A percentile compares a stretch with the other conserved stretches of the same genome.
Evolutionary conservation across 148 eudicot genomes (phyloP).

Genomic region (Arctostaphylos glauca): DNA sequence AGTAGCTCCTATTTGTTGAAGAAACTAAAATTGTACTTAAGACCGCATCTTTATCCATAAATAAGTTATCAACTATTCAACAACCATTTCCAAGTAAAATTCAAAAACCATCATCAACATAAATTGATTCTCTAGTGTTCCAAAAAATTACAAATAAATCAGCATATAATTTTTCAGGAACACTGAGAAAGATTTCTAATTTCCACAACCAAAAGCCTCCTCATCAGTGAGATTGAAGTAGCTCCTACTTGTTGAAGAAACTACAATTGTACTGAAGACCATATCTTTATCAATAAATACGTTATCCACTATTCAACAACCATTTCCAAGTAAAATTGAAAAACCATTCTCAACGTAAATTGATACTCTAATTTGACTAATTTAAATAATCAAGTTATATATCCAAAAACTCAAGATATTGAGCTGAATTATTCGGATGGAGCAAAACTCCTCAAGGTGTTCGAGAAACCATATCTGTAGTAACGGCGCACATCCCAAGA

Average conservation of each 20-base stretch:
- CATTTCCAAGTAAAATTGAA: background rate
- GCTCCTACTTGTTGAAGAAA: background rate
- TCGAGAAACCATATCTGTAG: too few relatives aligned
- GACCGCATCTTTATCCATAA: background rate
- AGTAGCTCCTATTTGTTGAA: background rate
- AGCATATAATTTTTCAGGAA: background rate
- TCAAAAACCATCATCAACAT: too few relatives aligned
- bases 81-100: background rate
- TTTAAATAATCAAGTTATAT: too few relatives aligned
- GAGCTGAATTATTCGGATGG: too few relatives aligned
- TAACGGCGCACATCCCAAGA: too few relatives aligned
- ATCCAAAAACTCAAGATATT: background rate
- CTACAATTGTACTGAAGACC: background rate
- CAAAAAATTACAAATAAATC: background rate
- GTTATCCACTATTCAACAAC: background rate
- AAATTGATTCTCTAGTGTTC: too few relatives aligned
- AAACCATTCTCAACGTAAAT: too few relatives aligned
- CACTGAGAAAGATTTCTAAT: background rate
- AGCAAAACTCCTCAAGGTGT: too few relatives aligned
- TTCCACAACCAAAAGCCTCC: background rate
- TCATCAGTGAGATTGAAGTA: background rate
- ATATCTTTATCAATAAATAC: background rate
- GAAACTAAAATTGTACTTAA: background rate
- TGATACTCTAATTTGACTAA: too few relatives aligned
- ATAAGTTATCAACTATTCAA: background rate